These are phyloP conservation scores for Ustilago shanxiensis DNA, from an alignment of 1,284 basidiomycete genomes.

Conservation along the genomic window DNA sequence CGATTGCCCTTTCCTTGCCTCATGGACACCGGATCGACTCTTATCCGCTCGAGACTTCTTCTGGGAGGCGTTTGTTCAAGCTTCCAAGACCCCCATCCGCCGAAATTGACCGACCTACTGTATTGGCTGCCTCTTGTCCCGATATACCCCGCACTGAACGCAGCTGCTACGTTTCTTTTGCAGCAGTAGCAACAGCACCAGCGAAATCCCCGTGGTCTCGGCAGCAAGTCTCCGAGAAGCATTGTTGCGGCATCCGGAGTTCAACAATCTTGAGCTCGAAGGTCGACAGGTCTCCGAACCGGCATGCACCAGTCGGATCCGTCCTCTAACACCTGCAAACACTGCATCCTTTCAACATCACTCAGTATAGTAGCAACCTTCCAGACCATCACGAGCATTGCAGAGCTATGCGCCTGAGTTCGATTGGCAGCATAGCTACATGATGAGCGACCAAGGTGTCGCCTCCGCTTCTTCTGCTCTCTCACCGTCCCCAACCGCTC, in stretches of 20 bases:
- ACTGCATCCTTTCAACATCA: slow-evolving; percentile 7
- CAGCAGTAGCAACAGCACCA: neutral
- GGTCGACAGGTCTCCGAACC: neutral
- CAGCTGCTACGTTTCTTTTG: neutral
- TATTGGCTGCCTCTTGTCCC: neutral
- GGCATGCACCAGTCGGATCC: slow-evolving; percentile 7
- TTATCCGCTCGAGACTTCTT: slow-evolving; percentile 14
- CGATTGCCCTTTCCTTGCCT: neutral
- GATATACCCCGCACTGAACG: neutral
- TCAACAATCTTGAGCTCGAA: neutral
- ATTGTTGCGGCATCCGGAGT: slow-evolving; percentile 8
- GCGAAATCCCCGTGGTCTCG: no score
- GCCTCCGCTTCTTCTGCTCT: slow-evolving; percentile 6
- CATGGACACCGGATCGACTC: slow-evolving; percentile 19
- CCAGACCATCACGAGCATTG: neutral
- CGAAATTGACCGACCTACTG: slow-evolving; percentile 12
- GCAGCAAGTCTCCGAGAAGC: neutral
- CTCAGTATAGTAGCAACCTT: neutral
- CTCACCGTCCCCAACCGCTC: slow-evolving; percentile 20
- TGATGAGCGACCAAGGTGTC: slow-evolving; percentile 28
- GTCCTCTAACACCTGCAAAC: neutral
- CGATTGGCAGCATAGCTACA: slow-evolving; percentile 25
- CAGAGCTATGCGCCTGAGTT: slow-evolving; percentile 31
- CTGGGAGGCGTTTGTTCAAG: neutral
- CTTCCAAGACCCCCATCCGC: neutral